Percentiles rank a stretch among this genome's conserved stretches.
phyloP scores from a whole-genome alignment of 2,329 filamentous ascomycete genomes.

The Fusarium solani-melongenae region DNA sequence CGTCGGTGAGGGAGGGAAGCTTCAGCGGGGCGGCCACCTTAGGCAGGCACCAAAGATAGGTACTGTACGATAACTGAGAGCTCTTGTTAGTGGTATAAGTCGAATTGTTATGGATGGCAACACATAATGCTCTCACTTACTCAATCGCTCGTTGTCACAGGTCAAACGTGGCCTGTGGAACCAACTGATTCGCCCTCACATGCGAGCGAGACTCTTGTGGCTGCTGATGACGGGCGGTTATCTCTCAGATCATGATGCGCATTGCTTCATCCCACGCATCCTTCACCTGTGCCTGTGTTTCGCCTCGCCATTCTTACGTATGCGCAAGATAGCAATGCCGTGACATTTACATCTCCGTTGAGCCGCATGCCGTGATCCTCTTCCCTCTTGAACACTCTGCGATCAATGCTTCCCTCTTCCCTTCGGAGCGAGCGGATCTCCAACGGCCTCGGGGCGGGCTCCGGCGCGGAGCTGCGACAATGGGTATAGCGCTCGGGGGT shows the following conservation, averaged over 20 bases:
- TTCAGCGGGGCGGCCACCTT: constrained; percentile 1
- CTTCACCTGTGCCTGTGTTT: not conserved
- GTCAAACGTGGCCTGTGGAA: not conserved
- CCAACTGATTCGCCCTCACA: not conserved
- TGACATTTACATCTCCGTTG: not conserved
- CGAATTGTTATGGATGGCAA: not conserved
- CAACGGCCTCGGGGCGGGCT: not conserved
- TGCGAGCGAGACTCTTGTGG: not conserved
- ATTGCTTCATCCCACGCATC: not conserved
- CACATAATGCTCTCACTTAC: not conserved
- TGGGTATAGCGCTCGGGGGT: constrained; percentile 24
- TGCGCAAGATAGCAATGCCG: not conserved
- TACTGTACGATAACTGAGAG: constrained; percentile 5
- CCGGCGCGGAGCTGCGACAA: constrained; percentile 26
- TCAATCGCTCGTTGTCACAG: not conserved
- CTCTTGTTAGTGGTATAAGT: not conserved
- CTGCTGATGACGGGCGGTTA: not conserved
- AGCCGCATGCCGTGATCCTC: not conserved
- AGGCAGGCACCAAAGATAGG: not conserved
- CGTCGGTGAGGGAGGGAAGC: constrained; percentile 19
- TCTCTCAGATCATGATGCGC: constrained; percentile 8
- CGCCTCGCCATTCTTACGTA: constrained; percentile 4
- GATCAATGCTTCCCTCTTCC: not conserved
- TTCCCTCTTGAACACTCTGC: constrained; percentile 7
- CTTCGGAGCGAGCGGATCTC: not conserved